Conservation (phyloP, 2,329 filamentous ascomycete species). For the Phyllosticta paracitricarpa region DNA sequence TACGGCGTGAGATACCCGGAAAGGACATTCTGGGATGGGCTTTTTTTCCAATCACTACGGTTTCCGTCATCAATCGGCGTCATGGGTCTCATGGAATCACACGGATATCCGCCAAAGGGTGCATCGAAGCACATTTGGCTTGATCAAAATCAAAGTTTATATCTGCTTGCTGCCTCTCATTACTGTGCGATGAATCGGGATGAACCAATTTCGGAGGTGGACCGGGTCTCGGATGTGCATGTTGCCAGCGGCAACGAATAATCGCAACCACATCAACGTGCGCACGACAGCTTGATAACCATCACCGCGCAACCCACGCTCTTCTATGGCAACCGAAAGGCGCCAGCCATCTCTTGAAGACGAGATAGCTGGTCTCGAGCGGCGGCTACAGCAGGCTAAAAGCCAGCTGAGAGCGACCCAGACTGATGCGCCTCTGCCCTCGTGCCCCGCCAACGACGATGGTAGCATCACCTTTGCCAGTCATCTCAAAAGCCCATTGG, state of each 20-base stretch:
- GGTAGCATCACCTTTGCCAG: slow-evolving; percentile 12
- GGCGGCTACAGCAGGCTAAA: slow-evolving; percentile 37
- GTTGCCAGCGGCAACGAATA: not conserved
- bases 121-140: not conserved
- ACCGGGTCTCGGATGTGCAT: not conserved
- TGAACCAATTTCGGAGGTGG: not conserved
- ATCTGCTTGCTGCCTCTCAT: not conserved
- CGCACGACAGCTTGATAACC: not conserved
- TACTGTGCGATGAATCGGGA: not conserved
- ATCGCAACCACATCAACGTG: not conserved
- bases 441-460: slow-evolving; percentile 11
- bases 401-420: slow-evolving; percentile 31
- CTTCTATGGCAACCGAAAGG: slow-evolving; percentile 18
- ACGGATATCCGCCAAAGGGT: not conserved
- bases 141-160: not conserved
- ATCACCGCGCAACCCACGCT: not conserved
- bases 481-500: not conserved
- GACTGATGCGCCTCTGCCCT: slow-evolving; percentile 13
- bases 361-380: slow-evolving; percentile 52
- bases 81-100: not conserved
- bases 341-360: slow-evolving; percentile 25
- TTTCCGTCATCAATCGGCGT: slow-evolving; percentile 1
- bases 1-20: slow-evolving; percentile 11
- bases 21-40: slow-evolving; percentile 8
- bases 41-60: slow-evolving; percentile 3